Conservation (phyloP, 1,284 basidiomycete genomes). For the Phellinidium pouzarii region DNA sequence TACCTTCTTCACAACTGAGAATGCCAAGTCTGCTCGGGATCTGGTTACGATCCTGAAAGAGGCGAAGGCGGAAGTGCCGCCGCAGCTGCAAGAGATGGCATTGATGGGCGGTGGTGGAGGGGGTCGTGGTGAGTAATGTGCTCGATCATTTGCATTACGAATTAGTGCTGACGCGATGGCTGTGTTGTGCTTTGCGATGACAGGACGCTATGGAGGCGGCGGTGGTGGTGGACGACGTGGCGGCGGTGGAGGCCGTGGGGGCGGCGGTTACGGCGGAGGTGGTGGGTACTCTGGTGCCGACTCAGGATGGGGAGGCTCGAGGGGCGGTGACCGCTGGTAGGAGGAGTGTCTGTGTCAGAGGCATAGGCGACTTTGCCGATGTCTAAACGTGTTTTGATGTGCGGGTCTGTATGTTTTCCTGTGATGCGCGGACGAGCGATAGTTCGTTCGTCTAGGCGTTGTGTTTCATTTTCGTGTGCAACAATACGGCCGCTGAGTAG, state of each 20-base stretch:
- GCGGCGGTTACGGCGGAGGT: conserved; percentile 33
- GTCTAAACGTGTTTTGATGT: not conserved
- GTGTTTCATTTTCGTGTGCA: not conserved
- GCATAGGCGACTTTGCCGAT: no score
- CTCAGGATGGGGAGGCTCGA: not conserved
- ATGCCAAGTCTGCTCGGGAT: conserved; percentile 91
- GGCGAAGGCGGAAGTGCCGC: conserved; percentile 83
- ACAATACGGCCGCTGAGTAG: not conserved
- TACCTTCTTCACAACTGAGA: conserved; percentile 95
- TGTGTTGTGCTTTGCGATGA: not conserved
- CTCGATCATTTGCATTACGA: conserved; percentile 12
- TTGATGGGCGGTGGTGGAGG: conserved; percentile 77
- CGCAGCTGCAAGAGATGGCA: conserved; percentile 91
- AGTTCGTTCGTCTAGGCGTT: not conserved
- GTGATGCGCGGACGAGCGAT: not conserved
- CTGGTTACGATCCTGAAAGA: conserved; percentile 85
- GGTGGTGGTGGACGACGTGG: conserved; percentile 35
- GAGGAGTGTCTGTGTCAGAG: not conserved
- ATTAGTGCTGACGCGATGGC: not conserved
- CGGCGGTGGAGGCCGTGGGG: conserved; percentile 33
- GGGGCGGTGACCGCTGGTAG: conserved; percentile 14
- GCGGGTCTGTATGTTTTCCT: not conserved
- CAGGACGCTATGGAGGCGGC: conserved; percentile 52
- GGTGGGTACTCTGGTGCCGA: conserved; percentile 16
- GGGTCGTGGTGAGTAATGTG: conserved; percentile 51